Evolutionary conservation across 805 yeast species (phyloP), one percentile per base, ranked within the genome.

Genomic region (Barnettozyma salicaria): DNA sequence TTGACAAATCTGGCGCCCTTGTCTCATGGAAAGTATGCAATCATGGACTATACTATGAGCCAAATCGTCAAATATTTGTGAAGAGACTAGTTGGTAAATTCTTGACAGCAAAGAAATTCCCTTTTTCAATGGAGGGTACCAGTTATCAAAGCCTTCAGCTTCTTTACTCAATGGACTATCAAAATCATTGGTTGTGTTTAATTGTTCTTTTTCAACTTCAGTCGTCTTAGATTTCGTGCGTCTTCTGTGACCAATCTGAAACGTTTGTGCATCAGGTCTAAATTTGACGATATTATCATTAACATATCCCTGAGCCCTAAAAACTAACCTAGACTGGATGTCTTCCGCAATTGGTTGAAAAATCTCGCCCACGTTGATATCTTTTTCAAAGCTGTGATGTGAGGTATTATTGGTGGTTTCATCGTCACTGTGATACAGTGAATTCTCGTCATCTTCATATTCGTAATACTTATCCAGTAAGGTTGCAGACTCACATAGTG

Each of bases 1-100:
- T 24, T 57, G 48, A 6, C 76, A 68, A 18, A 73, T 49, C 4
- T 65, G 61, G 45, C 70, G 70, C 10, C 82, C 80, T 12, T 63
- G 59, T 38, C 72, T 71, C 48, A 87, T 59, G 6, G 92, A 75
- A 12, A 62, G 51, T 25, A 87, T 72, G 49, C 92, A 80, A 30
- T 81, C 72, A 53, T 85, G 96, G 4, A 90, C 83, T 36, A 87
- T 78, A 39, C 82, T 76, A 56, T 87, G 95, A 0, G 96, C 95
- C 45, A 89, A 61, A 52, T 86, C 95, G 55, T 87, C 95, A 61
- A 89, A 90, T 2, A 87, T 83, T 10, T 71, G 63, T 2, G 89
- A 77, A 46, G 80, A 80, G 25, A 90, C 73, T 49, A 88, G 64
- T 50, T 85, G 94, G 53, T 86, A 85, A 17, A 89, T 80, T 53